Evolutionary conservation across 257 asterid genomes (phyloP), one percentile per base, ranked within the genome.

Genomic region (Leonotis leonurus): DNA sequence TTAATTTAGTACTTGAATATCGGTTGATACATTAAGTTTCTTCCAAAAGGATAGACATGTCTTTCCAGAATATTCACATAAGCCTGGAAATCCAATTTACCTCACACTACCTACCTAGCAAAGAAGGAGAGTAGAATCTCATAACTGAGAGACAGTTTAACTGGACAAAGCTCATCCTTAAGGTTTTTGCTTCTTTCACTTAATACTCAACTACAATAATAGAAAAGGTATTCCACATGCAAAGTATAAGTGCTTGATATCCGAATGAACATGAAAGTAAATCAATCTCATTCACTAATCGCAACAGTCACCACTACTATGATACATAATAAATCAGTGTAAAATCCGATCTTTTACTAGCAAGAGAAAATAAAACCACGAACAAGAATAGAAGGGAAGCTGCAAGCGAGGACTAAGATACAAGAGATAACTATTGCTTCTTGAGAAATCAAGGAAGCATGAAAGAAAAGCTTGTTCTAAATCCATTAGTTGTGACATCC

Each of bases 361-460:
- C 43, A 54, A 30, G 35, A 26, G 22, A 61, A 72, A 41, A 58
- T 43, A n/a, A n/a, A n/a, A n/a, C n/a, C n/a, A n/a, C n/a, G n/a
- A n/a, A n/a, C n/a, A n/a, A n/a, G n/a, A n/a, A 64, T 32, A 52
- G 65, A 67, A 71, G 18, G 3, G 20, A 50, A 17, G 67, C 50
- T 50, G 71, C 48, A 27, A 24, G 57, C 22, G n/a, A 46, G 52
- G 62, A 48, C 55, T 41, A 20, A 24, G 32, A 56, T 62, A 62
- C 51, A 37, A 63, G 55, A 32, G 33, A 30, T 4, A 55, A 13
- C 8, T 9, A 44, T 26, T 63, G 39, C 57, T 44, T 43, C 55
- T 59, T 18, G 22, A 33, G 22, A 60, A 51, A 41, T 36, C 37
- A 40, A 50, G 7, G 45, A 44, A 36, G 62, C 27, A 36, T 32